A percentile compares a stretch with the other conserved stretches of the same genome.
These are phyloP conservation scores for Pseudoneurospora amorphoporcata DNA, from an alignment of 495 filamentous ascomycete genomes.

Conservation along the genomic window DNA sequence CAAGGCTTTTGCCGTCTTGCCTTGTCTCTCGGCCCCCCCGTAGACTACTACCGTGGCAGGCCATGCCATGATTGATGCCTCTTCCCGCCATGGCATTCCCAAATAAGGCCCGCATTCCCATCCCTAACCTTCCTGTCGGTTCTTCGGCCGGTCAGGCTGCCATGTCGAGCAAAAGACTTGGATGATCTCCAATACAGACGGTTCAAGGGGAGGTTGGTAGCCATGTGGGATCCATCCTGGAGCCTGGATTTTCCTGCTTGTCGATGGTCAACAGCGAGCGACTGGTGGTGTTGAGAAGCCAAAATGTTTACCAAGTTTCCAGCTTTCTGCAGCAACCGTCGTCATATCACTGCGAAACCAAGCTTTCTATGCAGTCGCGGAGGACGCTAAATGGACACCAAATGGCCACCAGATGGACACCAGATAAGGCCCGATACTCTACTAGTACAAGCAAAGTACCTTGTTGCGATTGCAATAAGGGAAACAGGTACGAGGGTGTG, in stretches of 20 bases:
- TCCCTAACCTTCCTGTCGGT: background rate
- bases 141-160: background rate
- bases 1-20: background rate
- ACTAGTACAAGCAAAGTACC: slow-evolving; percentile 5
- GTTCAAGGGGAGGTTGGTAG: background rate
- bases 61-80: background rate
- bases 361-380: background rate
- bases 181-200: background rate
- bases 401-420: background rate
- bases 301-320: background rate
- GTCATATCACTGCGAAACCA: slow-evolving; percentile 1
- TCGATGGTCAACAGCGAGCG: background rate
- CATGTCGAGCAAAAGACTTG: background rate
- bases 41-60: background rate
- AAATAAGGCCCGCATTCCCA: background rate
- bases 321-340: background rate
- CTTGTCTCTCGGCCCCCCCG: background rate
- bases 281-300: background rate
- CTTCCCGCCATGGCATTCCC: background rate
- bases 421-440: background rate
- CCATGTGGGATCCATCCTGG: background rate
- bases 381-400: background rate
- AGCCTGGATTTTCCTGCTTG: background rate
- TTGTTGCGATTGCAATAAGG: slow-evolving; percentile 8
- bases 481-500: slow-evolving; percentile 8